Evolutionary conservation across 495 filamentous ascomycete species (phyloP).

Genomic region (Monascus purpureus): DNA sequence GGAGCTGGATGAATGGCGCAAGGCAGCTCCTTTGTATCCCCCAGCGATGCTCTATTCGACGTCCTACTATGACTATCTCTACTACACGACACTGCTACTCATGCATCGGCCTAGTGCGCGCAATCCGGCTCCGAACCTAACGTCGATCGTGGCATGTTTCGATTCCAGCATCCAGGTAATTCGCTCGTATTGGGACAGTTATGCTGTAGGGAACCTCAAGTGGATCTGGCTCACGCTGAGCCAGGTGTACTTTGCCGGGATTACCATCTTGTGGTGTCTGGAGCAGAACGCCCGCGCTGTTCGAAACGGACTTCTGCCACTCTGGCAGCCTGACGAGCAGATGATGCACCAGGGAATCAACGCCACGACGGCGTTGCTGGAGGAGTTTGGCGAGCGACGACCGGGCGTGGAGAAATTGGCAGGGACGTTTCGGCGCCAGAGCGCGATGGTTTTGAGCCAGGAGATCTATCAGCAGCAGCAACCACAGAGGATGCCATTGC

Average conservation of each 20-base stretch:
- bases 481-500: conserved; percentile 11
- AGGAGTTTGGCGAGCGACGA: conserved; percentile 34
- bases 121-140: conserved; percentile 29
- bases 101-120: conserved; percentile 36
- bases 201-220: conserved; percentile 35
- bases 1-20: conserved; percentile 36
- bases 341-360: conserved; percentile 32
- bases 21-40: conserved; percentile 22
- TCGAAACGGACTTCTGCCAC: conserved; percentile 22
- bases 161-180: conserved; percentile 37
- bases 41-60: conserved; percentile 33
- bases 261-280: conserved; percentile 35
- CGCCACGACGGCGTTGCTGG: conserved; percentile 32
- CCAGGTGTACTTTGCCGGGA: conserved; percentile 37
- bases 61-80: conserved; percentile 37
- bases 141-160: conserved; percentile 33
- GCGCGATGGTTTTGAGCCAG: conserved; percentile 33
- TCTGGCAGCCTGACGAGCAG: conserved; percentile 31
- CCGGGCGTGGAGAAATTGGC: conserved; percentile 32
- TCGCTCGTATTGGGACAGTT: conserved; percentile 35
- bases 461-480: conserved; percentile 21
- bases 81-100: conserved; percentile 36
- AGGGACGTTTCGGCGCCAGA: conserved; percentile 31
- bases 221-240: conserved; percentile 42
- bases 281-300: conserved; percentile 32